Conservation (phyloP, 2,329 filamentous ascomycete genomes). For the Botrytis medusae region DNA sequence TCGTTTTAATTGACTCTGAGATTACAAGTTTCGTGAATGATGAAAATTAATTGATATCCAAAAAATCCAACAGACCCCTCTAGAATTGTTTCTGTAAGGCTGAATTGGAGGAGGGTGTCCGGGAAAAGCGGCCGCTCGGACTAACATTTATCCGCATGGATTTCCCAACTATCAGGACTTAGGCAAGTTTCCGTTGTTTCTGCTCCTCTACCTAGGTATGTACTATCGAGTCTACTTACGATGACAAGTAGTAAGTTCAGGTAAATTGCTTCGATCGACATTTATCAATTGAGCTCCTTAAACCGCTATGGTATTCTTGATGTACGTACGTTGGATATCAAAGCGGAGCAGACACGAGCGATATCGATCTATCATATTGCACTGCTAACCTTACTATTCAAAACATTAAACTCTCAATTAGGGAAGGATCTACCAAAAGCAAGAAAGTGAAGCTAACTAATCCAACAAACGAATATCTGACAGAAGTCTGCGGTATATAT, state of each 20-base stretch:
- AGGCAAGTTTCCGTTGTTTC: neutral
- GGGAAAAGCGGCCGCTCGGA: slow-evolving; percentile 1
- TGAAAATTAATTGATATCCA: neutral
- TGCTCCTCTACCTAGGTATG: neutral
- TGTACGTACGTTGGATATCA: neutral
- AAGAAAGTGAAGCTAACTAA: neutral
- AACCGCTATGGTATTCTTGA: neutral
- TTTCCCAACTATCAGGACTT: neutral
- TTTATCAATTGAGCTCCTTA: neutral
- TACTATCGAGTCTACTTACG: neutral
- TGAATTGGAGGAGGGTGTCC: neutral
- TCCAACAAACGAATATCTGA: neutral
- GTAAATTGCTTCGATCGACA: neutral
- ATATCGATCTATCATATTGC: neutral
- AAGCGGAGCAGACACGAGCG: neutral
- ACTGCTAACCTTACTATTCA: neutral
- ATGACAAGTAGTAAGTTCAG: neutral
- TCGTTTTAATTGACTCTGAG: neutral
- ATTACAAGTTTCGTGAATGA: neutral
- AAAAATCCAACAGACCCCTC: neutral
- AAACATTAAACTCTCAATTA: neutral
- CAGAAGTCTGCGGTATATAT: neutral
- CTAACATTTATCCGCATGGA: neutral
- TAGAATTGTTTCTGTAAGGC: slow-evolving; percentile 4
- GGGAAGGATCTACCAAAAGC: neutral